These are phyloP conservation scores for Uronychia setigera DNA, from an alignment of 73 alveolate species.

Conservation along the genomic window DNA sequence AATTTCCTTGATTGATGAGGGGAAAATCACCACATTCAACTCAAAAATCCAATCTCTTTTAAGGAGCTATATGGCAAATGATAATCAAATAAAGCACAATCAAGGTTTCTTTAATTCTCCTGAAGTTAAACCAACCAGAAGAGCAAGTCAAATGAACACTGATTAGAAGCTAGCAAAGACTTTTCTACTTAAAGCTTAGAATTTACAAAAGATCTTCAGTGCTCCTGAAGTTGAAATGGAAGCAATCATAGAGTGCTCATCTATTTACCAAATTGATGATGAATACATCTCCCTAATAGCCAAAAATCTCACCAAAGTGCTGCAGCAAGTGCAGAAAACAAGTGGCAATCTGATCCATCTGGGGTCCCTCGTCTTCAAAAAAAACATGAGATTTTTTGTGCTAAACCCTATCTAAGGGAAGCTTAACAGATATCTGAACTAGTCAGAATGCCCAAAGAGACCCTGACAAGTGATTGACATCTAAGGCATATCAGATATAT, in stretches of 20 bases:
- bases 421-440: slow-evolving; percentile 20
- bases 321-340: background rate
- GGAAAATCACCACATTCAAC: too few relatives aligned
- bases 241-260: background rate
- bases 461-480: slow-evolving; percentile 44
- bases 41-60: too few relatives aligned
- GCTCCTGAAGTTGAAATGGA: background rate
- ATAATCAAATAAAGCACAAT: too few relatives aligned
- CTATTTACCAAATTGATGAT: background rate
- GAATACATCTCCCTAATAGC: background rate
- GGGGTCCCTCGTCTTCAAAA: slow-evolving; percentile 11
- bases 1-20: too few relatives aligned
- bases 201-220: background rate
- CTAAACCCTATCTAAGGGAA: slow-evolving; percentile 55
- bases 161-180: too few relatives aligned
- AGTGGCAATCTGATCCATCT: slow-evolving; percentile 8
- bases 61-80: too few relatives aligned
- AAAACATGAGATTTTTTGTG: slow-evolving; percentile 31
- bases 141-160: too few relatives aligned
- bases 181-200: background rate
- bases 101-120: too few relatives aligned
- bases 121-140: too few relatives aligned
- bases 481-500: slow-evolving; percentile 17
- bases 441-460: slow-evolving; percentile 26
- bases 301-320: background rate